Conservation (phyloP, 2,329 filamentous ascomycete species). For the Ambrosiella xylebori region DNA sequence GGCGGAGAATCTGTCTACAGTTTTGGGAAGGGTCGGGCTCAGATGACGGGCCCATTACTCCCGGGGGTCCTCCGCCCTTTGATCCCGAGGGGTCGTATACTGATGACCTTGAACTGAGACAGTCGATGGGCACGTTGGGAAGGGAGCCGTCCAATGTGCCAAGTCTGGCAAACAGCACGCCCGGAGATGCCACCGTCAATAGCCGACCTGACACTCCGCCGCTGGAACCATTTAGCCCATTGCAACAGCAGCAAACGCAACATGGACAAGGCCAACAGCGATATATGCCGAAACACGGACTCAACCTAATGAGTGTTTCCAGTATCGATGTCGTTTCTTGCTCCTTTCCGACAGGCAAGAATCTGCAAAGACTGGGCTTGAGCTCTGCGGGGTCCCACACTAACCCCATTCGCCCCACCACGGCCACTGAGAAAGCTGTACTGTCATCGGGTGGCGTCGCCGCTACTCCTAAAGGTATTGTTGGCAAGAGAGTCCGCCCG, state of each 20-base stretch:
- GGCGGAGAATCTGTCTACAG: conserved; percentile 74
- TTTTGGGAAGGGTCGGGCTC: conserved; percentile 64
- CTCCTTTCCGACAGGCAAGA: conserved; percentile 39
- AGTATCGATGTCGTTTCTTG: conserved; percentile 47
- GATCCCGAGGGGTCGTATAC: neutral
- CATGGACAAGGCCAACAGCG: neutral
- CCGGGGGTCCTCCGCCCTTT: conserved; percentile 49
- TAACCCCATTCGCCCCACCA: conserved; percentile 28
- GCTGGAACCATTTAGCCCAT: neutral
- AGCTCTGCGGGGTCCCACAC: conserved; percentile 4
- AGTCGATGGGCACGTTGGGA: conserved; percentile 6
- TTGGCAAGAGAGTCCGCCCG: conserved; percentile 42
- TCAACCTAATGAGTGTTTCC: conserved; percentile 33
- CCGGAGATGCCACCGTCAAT: neutral
- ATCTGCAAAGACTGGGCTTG: conserved; percentile 18
- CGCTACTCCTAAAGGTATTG: conserved; percentile 38
- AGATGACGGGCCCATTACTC: conserved; percentile 50
- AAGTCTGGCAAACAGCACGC: conserved; percentile 2
- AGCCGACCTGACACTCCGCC: conserved; percentile 3
- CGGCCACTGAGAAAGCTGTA: conserved; percentile 15
- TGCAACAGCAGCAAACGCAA: neutral
- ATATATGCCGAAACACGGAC: conserved; percentile 4
- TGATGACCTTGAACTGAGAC: neutral
- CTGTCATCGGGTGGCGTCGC: conserved; percentile 32
- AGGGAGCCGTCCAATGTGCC: conserved; percentile 4